Evolutionary conservation across 1,139 yeast species (phyloP), one percentile per base, ranked within the genome.

Genomic region (Taphrina wiesneri): DNA sequence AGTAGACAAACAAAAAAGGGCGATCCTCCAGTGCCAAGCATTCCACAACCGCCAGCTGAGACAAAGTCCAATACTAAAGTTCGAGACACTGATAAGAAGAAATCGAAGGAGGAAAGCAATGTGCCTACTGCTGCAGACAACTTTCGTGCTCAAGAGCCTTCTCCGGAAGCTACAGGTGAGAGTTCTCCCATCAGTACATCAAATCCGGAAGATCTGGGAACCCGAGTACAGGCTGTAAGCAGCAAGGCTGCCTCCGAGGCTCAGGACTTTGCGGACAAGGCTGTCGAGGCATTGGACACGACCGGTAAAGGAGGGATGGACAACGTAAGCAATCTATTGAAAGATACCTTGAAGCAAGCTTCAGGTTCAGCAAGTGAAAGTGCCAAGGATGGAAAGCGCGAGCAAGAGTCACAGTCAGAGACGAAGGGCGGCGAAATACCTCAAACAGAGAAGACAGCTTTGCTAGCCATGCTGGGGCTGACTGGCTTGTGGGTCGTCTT

Each of bases 401-500:
- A 60, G 15, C 39, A 49, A 45, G 25, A 39, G n/a, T 30, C 52
- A 3, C 34, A 39, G 28, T 15, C 11, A 7, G 49, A 45, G 49
- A 45, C 28, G 11, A n/a, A 45, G 11, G 28, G 30, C 7, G 49
- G 28, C 28, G 57, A 60, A 28, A 51, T 60, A 21, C 64, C 64
- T 21, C 52, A 36, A 23, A n/a, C 30, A 13, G 57, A 60, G 21
- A 60, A 60, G 57, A 60, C 64, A 4, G 64, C 41, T 15, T 43
- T 60, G 19, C 36, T 60, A 7, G 41, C 56, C 21, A n/a, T 43
- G 15, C 47, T 60, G 15, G 57, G 64, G 21, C 32, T 53, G 30
- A 53, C 56, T 49, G 64, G 57, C 17, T 34, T 53, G 11, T 60
- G 64, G 64, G 46, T 60, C 49, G 57, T 46, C 15, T 60, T 60